A percentile compares a stretch with the other conserved stretches of the same genome.
phyloP scores from a whole-genome alignment of 2,329 filamentous ascomycete species.

The Pseudogymnoascus sp. region DNA sequence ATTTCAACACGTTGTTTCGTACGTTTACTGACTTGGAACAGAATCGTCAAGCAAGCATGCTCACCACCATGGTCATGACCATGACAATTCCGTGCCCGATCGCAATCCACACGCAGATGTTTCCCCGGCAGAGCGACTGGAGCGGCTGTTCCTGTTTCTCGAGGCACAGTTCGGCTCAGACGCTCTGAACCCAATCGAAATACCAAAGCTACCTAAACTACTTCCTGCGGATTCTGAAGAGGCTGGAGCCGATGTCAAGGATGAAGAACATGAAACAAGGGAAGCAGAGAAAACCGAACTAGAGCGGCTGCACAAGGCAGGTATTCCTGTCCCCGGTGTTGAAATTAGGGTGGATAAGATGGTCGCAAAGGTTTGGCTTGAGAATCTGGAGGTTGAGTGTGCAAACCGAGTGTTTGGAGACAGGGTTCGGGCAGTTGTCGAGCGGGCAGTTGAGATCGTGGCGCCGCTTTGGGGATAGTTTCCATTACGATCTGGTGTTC shows the following conservation, averaged over 20 bases:
- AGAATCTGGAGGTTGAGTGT: slow-evolving; percentile 86
- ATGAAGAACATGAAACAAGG: slow-evolving; percentile 31
- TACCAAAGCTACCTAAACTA: slow-evolving; percentile 45
- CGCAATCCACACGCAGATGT: slow-evolving; percentile 69
- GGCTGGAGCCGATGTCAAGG: slow-evolving; percentile 16
- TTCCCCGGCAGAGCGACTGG: slow-evolving; percentile 67
- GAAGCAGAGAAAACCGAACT: slow-evolving; percentile 53
- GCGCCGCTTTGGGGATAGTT: slow-evolving; percentile 59
- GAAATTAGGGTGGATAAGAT: slow-evolving; percentile 83
- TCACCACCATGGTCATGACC: slow-evolving; percentile 42
- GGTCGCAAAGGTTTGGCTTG: slow-evolving; percentile 83
- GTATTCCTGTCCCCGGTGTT: slow-evolving; percentile 85
- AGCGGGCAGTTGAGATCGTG: slow-evolving; percentile 81
- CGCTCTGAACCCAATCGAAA: slow-evolving; percentile 69
- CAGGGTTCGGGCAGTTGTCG: slow-evolving; percentile 80
- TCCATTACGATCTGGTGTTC: background rate
- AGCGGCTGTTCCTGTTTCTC: slow-evolving; percentile 87
- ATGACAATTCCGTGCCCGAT: slow-evolving; percentile 34
- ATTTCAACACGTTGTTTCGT: background rate
- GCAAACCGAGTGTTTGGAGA: slow-evolving; percentile 70
- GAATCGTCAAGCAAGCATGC: slow-evolving; percentile 53
- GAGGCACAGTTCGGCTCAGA: slow-evolving; percentile 91
- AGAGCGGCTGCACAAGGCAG: slow-evolving; percentile 69
- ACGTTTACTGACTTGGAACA: slow-evolving; percentile 26
- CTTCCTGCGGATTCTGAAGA: slow-evolving; percentile 25